phyloP scores from a whole-genome alignment of 1,284 basidiomycete species.

The Sporisorium sorghi region DNA sequence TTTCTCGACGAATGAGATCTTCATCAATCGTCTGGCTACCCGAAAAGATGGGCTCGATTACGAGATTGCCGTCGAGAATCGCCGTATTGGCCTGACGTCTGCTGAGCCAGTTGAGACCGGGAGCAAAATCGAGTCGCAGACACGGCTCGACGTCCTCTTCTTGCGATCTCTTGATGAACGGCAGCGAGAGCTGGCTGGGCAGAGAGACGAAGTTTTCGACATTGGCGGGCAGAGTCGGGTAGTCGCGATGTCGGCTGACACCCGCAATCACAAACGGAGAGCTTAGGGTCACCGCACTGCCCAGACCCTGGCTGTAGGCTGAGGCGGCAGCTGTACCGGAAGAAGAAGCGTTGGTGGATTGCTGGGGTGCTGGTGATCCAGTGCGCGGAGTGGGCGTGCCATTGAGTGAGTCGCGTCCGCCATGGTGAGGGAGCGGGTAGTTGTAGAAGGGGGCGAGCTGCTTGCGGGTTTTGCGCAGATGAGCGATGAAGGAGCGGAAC shows the following conservation, averaged over 20 bases:
- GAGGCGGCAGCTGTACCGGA: conserved; percentile 40
- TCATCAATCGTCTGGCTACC: conserved; percentile 63
- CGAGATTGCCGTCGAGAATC: conserved; percentile 86
- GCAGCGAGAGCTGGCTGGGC: conserved; percentile 73
- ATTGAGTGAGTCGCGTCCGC: conserved; percentile 21
- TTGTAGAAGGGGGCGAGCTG: conserved; percentile 62
- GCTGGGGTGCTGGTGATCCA: conserved; percentile 36
- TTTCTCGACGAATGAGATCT: conserved; percentile 52
- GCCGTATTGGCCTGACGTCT: conserved; percentile 86
- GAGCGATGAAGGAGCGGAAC: conserved; percentile 82
- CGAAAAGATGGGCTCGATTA: conserved; percentile 84
- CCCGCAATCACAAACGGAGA: conserved; percentile 67
- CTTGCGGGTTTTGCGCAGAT: conserved; percentile 79
- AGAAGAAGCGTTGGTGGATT: neutral
- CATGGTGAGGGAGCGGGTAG: conserved; percentile 35
- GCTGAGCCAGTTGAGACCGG: conserved; percentile 91
- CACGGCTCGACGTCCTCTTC: conserved; percentile 95
- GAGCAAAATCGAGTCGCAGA: conserved; percentile 89
- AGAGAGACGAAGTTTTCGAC: conserved; percentile 63
- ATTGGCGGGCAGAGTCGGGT: conserved; percentile 70
- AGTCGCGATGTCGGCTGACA: conserved; percentile 79
- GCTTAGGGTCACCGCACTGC: conserved; percentile 14
- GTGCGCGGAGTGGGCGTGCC: conserved; percentile 40
- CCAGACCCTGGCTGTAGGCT: conserved; percentile 44
- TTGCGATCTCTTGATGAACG: conserved; percentile 84